phyloP scores from a whole-genome alignment of 306 rosid species.

The Malus fusca region DNA sequence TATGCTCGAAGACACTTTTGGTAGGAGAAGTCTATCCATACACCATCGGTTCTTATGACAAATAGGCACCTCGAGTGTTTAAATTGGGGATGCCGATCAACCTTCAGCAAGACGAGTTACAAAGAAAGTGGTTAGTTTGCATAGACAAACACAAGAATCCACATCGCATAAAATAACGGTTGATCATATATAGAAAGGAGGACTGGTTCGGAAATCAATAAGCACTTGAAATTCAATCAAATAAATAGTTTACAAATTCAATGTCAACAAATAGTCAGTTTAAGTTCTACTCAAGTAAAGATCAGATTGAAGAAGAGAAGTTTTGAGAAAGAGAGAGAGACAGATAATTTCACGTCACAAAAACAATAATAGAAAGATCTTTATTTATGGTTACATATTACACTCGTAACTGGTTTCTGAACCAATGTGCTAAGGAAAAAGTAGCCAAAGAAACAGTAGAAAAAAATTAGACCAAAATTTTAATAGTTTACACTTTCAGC shows the following conservation, averaged over 20 bases:
- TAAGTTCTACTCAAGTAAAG: too few species aligned
- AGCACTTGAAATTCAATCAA: too few species aligned
- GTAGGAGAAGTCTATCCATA: conserved; percentile 79
- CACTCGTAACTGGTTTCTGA: neutral
- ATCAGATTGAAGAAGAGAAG: too few species aligned
- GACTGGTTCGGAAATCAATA: too few species aligned
- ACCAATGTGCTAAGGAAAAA: neutral
- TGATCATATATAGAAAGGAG: neutral
- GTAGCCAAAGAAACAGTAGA: neutral
- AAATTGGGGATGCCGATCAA: conserved; percentile 84
- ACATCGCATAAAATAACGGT: neutral
- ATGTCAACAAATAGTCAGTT: too few species aligned
- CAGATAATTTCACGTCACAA: neutral
- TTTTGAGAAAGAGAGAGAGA: neutral
- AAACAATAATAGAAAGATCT: neutral
- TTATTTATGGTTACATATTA: neutral
- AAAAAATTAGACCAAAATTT: neutral
- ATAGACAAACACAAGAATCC: too few species aligned
- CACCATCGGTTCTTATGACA: conserved; percentile 78
- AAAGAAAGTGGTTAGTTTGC: neutral
- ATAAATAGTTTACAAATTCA: too few species aligned
- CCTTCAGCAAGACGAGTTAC: conserved; percentile 27
- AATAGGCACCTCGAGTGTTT: conserved; percentile 69
- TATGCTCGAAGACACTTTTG: conserved; percentile 77
- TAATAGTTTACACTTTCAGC: neutral